Percentiles rank a stretch among this genome's conserved stretches.
phyloP scores from a whole-genome alignment of 2,329 filamentous ascomycete genomes.

The Botrytis aclada region DNA sequence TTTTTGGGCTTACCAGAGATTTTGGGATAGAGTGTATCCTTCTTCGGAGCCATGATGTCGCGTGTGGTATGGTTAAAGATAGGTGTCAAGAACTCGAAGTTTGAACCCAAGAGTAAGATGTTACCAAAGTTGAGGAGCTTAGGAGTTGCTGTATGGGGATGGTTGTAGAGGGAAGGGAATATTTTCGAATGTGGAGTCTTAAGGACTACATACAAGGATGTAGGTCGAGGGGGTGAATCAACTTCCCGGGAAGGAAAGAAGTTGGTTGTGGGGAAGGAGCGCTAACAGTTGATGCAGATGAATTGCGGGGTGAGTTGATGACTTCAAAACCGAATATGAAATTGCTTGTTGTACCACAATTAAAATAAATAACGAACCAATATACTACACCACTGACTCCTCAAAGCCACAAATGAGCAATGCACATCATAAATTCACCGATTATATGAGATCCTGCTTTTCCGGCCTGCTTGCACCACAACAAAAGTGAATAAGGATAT shows the following conservation, averaged over 20 bases:
- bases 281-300: background rate
- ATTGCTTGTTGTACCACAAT: background rate
- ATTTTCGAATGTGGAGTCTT: background rate
- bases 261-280: background rate
- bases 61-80: background rate
- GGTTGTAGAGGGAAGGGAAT: background rate
- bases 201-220: background rate
- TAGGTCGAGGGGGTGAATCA: background rate
- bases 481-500: background rate
- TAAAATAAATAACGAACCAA: background rate
- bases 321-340: background rate
- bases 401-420: background rate
- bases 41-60: background rate
- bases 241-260: too few species aligned
- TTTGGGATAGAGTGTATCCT: background rate
- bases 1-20: conserved; percentile 9
- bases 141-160: background rate
- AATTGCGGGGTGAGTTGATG: background rate
- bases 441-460: background rate
- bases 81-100: background rate
- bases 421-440: background rate
- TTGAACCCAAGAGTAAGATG: background rate
- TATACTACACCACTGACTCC: background rate
- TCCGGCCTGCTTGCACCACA: background rate
- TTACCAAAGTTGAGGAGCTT: background rate